Evolutionary conservation across 805 yeast genomes (phyloP), one percentile per base, ranked within the genome.

Genomic region (Zygoascus flipseniorum): DNA sequence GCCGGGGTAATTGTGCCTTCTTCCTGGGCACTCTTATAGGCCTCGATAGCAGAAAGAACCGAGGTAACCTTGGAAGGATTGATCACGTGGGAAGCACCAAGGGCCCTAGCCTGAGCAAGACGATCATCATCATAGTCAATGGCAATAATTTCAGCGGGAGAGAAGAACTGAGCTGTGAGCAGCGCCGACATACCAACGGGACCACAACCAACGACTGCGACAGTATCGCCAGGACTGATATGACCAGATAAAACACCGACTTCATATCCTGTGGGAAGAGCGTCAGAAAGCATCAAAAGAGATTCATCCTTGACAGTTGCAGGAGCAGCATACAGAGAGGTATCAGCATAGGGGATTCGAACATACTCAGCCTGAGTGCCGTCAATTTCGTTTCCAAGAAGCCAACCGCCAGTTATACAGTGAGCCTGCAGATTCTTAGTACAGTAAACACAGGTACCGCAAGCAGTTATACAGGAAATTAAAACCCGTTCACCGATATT

Each of bases 41-140:
- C 65, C 32, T 66, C 53, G 47, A 76, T 69, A n/a, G 67, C 71
- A 11, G 73, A 76, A 20, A 68, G 60, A 31, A 72, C 69, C 19
- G 52, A 31, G 20, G 31, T 37, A 8, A 50, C 75, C 62, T 82
- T 82, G 44, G 79, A 72, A 56, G 98, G 93, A 77, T 92, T 89
- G 60, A 92, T 75, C 61, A 90, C 90, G 66, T 89, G 92, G 47
- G 97, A 90, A 49, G 97, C 97, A 60, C 99, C 97, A 64, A 93
- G 89, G 62, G 87, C 77, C 56, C 68, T 69, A 50, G 95, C 90
- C 71, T 85, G 76, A 48, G 79, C 75, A 58, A 88, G 76, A 62
- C 87, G 85, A 48, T 73, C 69, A 56, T 85, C 88, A 58, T 82
- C 76, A 47, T 86, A 74, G 68, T 88, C 96, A 47, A 86, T 78